Evolutionary conservation across 2,329 filamentous ascomycete species (phyloP), one percentile per base, ranked within the genome.

Genomic region (Xylogone sp.): DNA sequence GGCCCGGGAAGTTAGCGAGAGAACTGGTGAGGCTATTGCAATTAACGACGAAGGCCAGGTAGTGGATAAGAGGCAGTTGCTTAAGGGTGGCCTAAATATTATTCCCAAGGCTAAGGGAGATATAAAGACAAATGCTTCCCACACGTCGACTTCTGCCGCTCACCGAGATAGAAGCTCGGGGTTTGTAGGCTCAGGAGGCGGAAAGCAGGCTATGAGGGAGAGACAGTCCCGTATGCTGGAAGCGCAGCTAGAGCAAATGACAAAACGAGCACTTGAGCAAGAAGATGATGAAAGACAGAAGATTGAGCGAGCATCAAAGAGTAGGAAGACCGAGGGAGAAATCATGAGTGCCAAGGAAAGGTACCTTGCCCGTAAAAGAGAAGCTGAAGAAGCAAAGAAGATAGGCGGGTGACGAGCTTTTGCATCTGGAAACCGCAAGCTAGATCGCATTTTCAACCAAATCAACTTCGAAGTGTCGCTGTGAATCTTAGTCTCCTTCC

Each of bases 1-100:
- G n/a, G 86, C 86, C 3, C 76, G 74, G 45, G 84, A 88, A 61
- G 77, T 90, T 48, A 86, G 85, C 49, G 77, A 81, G 39, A 82
- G 76, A 57, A 60, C 75, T 55, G 82, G 73, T 56, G 83, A 71
- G 0, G 72, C 75, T 3, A 79, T 94, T 39, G 79, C 83, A 7
- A 70, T 93, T 61, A 93, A 93, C 62, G 89, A 94, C 55, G 89
- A 94, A 39, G 89, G 89, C 0, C 83, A 92, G 64, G 84, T 94
- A 1, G 86, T 90, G 21, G 89, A 95, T 66, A 93, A 91, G 73
- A 78, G 88, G n/a, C 85, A 94, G 66, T 74, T 94, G 8, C 78
- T 95, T 6, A 78, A 74, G 45, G 86, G 88, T 6, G 89, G 89
- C 21, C 75, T 95, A 48, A 95, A 95, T 61, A 71, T 94, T 18